Evolutionary conservation across 371 early-diverging fungal genomes (phyloP), one percentile per base, ranked within the genome.

Genomic region (Blakeslea trispora): DNA sequence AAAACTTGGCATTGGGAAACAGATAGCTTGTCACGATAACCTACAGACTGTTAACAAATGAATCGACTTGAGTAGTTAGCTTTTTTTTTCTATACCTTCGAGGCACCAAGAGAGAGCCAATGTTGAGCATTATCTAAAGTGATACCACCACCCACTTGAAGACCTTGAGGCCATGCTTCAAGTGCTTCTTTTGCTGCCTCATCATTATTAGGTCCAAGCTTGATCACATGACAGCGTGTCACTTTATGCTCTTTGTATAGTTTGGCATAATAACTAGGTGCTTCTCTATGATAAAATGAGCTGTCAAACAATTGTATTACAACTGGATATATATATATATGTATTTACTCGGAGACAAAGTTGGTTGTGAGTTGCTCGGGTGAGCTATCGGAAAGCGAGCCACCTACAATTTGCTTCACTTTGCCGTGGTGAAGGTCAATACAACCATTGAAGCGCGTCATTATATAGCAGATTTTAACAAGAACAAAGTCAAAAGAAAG

Each of bases 361-460:
- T 98, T 98, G 3, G 95, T 95, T 41, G 81, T 77, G 22, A 95
- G 81, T 18, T 69, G 81, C 15, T 81, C 81, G 28, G 85, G 75
- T 45, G 80, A 78, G 43, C 70, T 57, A 63, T 93, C 93, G 55
- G 68, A 81, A 19, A 97, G 81, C 22, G 96, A 88, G 18, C 93
- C 95, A 39, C 99, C 97, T 24, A 98, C 96, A 57, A 97, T 97
- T 68, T 98, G 99, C 77, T 98, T 98, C 52, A 98, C 99, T 74
- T 93, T 82, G 35, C 99, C 99, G 23, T 87, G 68, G 76, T 98
- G 99, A 55, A 98, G 80, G 77, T 98, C 97, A 61, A 97, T 96
- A 74, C 98, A 98, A 1, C 96, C 96, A 32, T 94, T 84, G 75
- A 98, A 96, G 60, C 77, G 79, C 46, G 91, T 84, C 71, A 74